Evolutionary conservation across 129 eudicot species (phyloP).

Genomic region (carrot (Daucus carota)): DNA sequence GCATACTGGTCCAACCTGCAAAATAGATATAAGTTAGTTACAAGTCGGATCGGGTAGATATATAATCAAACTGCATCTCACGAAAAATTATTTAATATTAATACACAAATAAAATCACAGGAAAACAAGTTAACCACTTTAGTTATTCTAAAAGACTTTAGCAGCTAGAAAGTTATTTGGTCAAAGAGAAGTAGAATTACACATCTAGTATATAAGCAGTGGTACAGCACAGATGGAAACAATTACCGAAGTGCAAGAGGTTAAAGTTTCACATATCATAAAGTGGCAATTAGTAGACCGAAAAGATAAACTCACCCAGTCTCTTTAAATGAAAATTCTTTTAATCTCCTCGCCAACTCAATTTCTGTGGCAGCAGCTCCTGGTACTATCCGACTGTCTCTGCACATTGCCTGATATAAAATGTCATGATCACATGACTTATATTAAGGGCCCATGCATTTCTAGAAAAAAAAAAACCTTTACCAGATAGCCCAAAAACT

Average conservation of each 20-base stretch:
- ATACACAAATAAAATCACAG: neutral
- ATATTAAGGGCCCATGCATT: neutral
- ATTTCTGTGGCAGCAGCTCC: constrained; percentile 98
- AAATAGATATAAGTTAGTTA: neutral
- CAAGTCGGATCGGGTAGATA: neutral
- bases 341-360: constrained; percentile 78
- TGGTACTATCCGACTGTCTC: constrained; percentile 86
- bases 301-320: constrained; percentile 50
- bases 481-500: neutral
- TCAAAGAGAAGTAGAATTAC: neutral
- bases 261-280: neutral
- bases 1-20: constrained; percentile 96
- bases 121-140: neutral
- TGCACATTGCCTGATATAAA: constrained; percentile 75
- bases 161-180: neutral
- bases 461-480: neutral
- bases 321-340: constrained; percentile 80
- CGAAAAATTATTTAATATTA: neutral
- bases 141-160: neutral
- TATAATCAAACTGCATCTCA: neutral
- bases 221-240: neutral
- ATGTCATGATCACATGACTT: neutral
- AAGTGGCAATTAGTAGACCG: neutral
- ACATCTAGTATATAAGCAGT: neutral
- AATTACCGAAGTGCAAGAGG: neutral